phyloP scores from a whole-genome alignment of 805 yeast species.

The Wickerhamiella lipophila region DNA sequence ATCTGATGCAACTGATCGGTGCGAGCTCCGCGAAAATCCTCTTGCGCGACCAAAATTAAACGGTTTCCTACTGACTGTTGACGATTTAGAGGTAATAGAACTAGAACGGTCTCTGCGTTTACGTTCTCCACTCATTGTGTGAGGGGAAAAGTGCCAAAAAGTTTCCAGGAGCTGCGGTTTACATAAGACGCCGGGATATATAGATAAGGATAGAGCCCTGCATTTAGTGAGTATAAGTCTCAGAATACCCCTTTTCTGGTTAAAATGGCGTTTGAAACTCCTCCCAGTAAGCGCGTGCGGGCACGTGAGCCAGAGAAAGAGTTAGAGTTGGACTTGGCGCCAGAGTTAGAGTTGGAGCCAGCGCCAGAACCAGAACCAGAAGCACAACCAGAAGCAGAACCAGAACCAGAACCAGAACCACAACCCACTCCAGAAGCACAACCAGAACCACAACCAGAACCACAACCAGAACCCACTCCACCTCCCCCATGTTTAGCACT shows the following conservation, averaged over 20 bases:
- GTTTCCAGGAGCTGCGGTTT: no score
- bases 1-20: not conserved
- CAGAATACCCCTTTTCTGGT: no score
- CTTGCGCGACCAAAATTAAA: slow-evolving; percentile 7
- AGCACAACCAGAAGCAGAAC: no score
- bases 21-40: slow-evolving; percentile 1
- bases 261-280: not conserved
- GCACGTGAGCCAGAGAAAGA: not conserved
- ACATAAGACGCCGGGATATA: no score
- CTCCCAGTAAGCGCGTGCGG: not conserved
- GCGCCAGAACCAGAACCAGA: no score
- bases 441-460: no score
- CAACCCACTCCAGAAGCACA: no score
- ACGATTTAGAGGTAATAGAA: slow-evolving; percentile 1
- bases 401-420: no score
- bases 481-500: not conserved
- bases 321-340: no score
- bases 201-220: no score
- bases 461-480: not conserved
- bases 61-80: slow-evolving; percentile 1
- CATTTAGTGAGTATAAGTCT: no score
- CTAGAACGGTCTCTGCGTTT: slow-evolving; percentile 5
- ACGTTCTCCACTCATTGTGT: not conserved
- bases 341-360: no score
- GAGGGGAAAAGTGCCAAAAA: not conserved